Percentiles rank a stretch among this genome's conserved stretches.
Evolutionary conservation across 192 early-diverging fungal genomes (phyloP).

Genomic region (Coemansia aciculifera): DNA sequence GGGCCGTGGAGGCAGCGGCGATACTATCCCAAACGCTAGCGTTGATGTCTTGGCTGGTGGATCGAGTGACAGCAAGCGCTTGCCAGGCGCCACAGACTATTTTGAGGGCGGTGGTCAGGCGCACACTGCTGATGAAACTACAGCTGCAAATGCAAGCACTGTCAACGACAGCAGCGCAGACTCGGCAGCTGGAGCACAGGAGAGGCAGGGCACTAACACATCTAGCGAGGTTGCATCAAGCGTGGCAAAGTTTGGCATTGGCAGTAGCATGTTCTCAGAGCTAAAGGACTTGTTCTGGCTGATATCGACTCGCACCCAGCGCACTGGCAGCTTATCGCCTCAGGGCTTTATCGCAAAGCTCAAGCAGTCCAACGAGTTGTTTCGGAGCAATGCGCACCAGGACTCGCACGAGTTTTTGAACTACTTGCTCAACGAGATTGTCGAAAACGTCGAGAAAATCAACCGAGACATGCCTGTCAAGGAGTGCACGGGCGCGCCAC

Average conservation of each 20-base stretch:
- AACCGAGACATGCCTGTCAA: conserved; percentile 53
- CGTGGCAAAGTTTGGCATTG: conserved; percentile 55
- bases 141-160: conserved; percentile 4
- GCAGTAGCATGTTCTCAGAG: conserved; percentile 81
- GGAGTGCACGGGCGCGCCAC: conserved; percentile 22
- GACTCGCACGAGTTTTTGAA: conserved; percentile 99
- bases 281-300: conserved; percentile 84
- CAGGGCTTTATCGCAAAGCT: conserved; percentile 84
- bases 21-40: not conserved
- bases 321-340: conserved; percentile 81
- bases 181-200: conserved; percentile 6
- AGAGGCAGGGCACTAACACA: conserved; percentile 20
- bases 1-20: conserved; percentile 24
- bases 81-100: not conserved
- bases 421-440: conserved; percentile 88
- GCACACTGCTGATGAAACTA: not conserved
- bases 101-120: not conserved
- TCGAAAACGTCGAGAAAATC: conserved; percentile 77
- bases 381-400: conserved; percentile 92
- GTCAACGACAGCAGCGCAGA: conserved; percentile 1
- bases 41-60: not conserved
- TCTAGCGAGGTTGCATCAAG: conserved; percentile 38
- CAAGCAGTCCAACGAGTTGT: conserved; percentile 93
- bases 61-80: conserved; percentile 26
- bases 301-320: conserved; percentile 81